Evolutionary conservation across 1,139 yeast species (phyloP), one percentile per base, ranked within the genome.

Genomic region (Candida pseudoviswanathii): DNA sequence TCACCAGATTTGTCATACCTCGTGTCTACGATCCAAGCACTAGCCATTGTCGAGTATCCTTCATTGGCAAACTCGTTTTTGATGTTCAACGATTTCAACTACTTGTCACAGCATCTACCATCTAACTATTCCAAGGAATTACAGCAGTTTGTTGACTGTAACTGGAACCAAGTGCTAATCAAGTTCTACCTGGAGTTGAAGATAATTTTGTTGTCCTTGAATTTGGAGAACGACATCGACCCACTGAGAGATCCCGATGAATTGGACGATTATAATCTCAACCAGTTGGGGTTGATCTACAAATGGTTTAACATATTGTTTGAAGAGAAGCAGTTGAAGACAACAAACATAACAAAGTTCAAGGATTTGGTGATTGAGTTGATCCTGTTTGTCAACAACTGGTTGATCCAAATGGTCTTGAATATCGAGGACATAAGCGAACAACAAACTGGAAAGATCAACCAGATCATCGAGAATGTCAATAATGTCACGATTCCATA

Each of bases 381-480:
- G 42, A 62, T 73, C 32, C 70, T 71, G 26, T 67, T 67, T 50
- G 59, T 67, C 38, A 68, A 68, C 53, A 63, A 59, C 44, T 66
- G 72, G 64, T 48, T 71, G 9, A 59, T 67, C 7, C 61, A 66
- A 27, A 53, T 65, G 10, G 63, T 75, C 3, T 46, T 71, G 10
- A 52, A 60, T 4, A 55, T 66, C 32, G 56, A 57, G 6, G 79
- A 73, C 47, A 73, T 76, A 32, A 66, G 75, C 4, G 80, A 75
- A 54, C 58, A 55, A 25, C 77, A 67, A 47, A 68, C 76, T 2
- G 61, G 58, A 6, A 68, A 64, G 50, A 60, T 73, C 22, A 62
- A 70, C 2, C 58, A 61, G 5, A 58, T 73, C 21, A 65, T 72
- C 33, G 62, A 58, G 11, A 51, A 58, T 25, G 48, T 64, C 26